Base-by-base conservation (phyloP, 2,329 filamentous ascomycete species). In the Purpureocillium lavendulum region DNA sequence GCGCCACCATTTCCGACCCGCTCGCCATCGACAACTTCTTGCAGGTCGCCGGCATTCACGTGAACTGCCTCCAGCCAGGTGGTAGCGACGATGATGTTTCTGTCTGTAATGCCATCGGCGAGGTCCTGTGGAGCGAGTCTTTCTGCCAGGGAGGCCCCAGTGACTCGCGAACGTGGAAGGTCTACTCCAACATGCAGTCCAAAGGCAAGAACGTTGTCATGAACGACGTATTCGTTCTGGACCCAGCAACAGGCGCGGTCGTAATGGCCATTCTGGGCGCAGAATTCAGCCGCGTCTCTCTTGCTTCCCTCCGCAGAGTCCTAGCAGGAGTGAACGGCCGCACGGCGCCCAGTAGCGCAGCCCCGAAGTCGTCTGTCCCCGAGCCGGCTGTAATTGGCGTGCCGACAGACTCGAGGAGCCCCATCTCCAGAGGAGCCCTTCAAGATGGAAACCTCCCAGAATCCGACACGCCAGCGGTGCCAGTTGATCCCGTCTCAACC, bases 1-100 rank as follows among this genome's bases (percentile, higher is more conserved):
- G 7, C 15, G 15, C n/a, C n/a, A n/a, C 29, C 9, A 15, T 32
- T 8, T n/a, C 18, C 14, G 35, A 43, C 18, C 38, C 38, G 12
- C 13, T 40, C 6, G 15, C 34, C 2, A 11, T 43, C 11, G 41
- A 43, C 30, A 37, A 36, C 28, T 43, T 43, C 31, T 26, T 40
- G n/a, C 38, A 40, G 24, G 34, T 40, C 9, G 15, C 39, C 7
- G 39, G 34, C 7, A 36, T 40, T 13, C 39, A 40, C 9, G n/a
- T 18, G 8, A 36, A 36, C 24, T 36, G 39, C 15, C 34, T 40
- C 11, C n/a, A n/a, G n/a, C 11, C n/a, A 4, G 10, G 14, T 5
- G 9, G 33, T 4, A 17, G 9, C 8, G n/a, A 15, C 16, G 28
- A 29, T 1, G 33, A 40, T n/a, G 34, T 40, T 3, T 28, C 28